Percentiles rank a stretch among this genome's conserved stretches.
Evolutionary conservation across 1,284 basidiomycete genomes (phyloP).

Genomic region (Heterobasidion occidentale): DNA sequence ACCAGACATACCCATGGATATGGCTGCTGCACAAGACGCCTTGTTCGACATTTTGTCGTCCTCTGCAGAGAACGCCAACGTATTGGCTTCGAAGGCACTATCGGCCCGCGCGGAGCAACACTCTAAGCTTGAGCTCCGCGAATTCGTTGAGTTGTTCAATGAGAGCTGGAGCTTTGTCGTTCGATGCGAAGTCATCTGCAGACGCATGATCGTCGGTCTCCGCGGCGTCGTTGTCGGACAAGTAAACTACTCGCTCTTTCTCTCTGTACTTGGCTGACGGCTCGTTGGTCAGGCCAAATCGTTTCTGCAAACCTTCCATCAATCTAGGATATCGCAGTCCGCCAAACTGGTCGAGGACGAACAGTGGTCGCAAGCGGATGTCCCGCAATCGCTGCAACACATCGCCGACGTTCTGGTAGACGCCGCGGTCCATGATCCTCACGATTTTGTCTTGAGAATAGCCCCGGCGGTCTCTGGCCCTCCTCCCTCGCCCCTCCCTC

Average conservation of each 20-base stretch:
- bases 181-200: slow-evolving; percentile 76
- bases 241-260: slow-evolving; percentile 30
- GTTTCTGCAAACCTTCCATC: slow-evolving; percentile 85
- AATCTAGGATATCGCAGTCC: slow-evolving; percentile 71
- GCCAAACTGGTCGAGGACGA: slow-evolving; percentile 92
- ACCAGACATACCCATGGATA: slow-evolving; percentile 28
- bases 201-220: slow-evolving; percentile 88
- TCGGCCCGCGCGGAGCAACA: slow-evolving; percentile 75
- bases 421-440: slow-evolving; percentile 76
- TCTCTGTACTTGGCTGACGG: slow-evolving; percentile 5
- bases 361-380: slow-evolving; percentile 79
- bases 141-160: slow-evolving; percentile 81
- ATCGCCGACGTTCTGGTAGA: slow-evolving; percentile 72
- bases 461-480: slow-evolving; percentile 19
- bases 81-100: slow-evolving; percentile 73
- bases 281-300: slow-evolving; percentile 59
- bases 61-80: slow-evolving; percentile 79
- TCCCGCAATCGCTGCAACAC: slow-evolving; percentile 58
- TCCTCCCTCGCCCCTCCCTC: slow-evolving; percentile 13
- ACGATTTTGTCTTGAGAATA: slow-evolving; percentile 40
- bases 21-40: slow-evolving; percentile 46
- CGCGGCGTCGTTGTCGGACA: slow-evolving; percentile 79
- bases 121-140: slow-evolving; percentile 57
- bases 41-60: slow-evolving; percentile 71
- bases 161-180: slow-evolving; percentile 88